phyloP scores from a whole-genome alignment of 768 basidiomycete species.

The Chalciporus sphaerocephalus region DNA sequence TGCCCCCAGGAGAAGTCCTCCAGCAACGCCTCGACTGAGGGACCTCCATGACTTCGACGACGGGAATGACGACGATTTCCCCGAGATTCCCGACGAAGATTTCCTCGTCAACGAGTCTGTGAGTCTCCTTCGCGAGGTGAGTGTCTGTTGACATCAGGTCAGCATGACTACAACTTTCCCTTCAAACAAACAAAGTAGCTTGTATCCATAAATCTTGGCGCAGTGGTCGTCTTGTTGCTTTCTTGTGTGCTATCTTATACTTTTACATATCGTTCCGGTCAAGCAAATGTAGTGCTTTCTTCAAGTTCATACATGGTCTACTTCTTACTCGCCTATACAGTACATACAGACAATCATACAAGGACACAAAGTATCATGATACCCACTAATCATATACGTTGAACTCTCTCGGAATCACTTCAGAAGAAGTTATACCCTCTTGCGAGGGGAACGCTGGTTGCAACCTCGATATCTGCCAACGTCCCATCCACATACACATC shows the following conservation, averaged over 20 bases:
- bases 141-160: conserved; percentile 16
- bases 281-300: conserved; percentile 14
- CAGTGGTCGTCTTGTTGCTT: background rate
- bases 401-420: conserved; percentile 13
- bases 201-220: conserved; percentile 8
- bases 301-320: background rate
- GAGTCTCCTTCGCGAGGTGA: conserved; percentile 18
- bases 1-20: background rate
- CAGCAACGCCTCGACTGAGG: conserved; percentile 4
- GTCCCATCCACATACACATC: conserved; percentile 78
- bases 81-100: conserved; percentile 17
- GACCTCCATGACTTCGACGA: conserved; percentile 10
- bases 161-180: background rate
- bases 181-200: background rate
- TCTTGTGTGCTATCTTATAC: conserved; percentile 20
- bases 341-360: conserved; percentile 2
- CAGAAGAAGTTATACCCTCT: conserved; percentile 80
- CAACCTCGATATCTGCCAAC: conserved; percentile 72
- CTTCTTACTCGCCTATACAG: conserved; percentile 1
- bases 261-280: conserved; percentile 13
- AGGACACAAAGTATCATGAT: conserved; percentile 5
- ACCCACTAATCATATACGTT: conserved; percentile 1
- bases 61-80: conserved; percentile 1
- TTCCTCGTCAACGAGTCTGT: conserved; percentile 18
- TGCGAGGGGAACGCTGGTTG: conserved; percentile 61